Percentiles rank a stretch among this genome's conserved stretches.
Evolutionary conservation across 75 land plant genomes (phyloP).

Genomic region (Selaginella tamariscina): DNA sequence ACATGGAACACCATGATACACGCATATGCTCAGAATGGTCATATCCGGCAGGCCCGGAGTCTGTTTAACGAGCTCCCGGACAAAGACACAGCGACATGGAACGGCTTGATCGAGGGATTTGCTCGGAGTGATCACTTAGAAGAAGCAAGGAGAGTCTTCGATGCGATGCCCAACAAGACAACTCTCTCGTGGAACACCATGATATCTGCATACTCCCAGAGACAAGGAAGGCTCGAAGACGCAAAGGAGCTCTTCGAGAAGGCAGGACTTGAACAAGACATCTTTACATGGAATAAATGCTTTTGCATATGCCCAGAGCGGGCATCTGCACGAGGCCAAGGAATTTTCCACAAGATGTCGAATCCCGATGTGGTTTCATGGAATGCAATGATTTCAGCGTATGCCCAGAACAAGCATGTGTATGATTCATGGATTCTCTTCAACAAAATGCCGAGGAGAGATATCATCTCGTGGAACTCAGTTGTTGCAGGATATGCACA

Average conservation of each 20-base stretch:
- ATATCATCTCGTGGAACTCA: background rate
- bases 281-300: background rate
- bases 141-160: background rate
- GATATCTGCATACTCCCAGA: background rate
- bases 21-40: background rate
- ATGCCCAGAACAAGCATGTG: background rate
- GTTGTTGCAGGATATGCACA: background rate
- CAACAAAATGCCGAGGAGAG: background rate
- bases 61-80: background rate
- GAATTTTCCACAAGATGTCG: background rate
- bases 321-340: background rate
- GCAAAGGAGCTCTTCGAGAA: background rate
- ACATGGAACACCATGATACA: background rate
- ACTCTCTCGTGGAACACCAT: conserved; percentile 7
- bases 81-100: background rate
- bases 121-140: background rate
- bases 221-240: background rate
- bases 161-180: background rate
- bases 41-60: background rate
- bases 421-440: background rate
- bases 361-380: background rate
- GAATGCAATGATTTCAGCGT: background rate
- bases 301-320: background rate
- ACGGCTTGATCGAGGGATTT: background rate
- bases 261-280: background rate